Evolutionary conservation across 139 green algal species (phyloP).

Genomic region (Coelastrella sp.): DNA sequence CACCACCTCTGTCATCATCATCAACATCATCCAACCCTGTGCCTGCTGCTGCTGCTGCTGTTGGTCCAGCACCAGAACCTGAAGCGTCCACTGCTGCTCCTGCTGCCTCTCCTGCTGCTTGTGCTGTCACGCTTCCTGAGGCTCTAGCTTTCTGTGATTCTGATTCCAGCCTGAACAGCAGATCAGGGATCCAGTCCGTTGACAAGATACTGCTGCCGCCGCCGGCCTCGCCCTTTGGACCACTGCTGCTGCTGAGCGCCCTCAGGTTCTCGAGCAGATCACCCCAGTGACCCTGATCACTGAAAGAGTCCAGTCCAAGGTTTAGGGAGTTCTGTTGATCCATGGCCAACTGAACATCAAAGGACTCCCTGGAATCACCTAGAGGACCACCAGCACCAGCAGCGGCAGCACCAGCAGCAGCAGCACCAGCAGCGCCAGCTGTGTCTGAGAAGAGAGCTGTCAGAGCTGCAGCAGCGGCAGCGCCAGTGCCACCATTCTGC

Average conservation of each 20-base stretch:
- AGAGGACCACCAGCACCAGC: background rate
- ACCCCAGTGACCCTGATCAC: conserved; percentile 12
- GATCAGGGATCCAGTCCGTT: conserved; percentile 42
- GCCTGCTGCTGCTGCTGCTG: conserved; percentile 6
- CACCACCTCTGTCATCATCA: background rate
- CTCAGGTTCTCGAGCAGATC: conserved; percentile 36
- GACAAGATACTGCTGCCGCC: background rate
- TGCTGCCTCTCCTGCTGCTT: background rate
- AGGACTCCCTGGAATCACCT: background rate
- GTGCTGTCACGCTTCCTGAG: background rate
- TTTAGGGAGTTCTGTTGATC: conserved; percentile 9
- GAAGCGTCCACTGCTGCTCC: background rate
- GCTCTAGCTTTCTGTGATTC: background rate
- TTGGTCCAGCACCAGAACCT: background rate
- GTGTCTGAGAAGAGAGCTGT: conserved; percentile 39
- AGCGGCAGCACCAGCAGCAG: background rate
- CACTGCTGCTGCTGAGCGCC: conserved; percentile 28
- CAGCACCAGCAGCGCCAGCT: background rate
- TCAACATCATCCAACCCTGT: background rate
- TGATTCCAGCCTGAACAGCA: conserved; percentile 13
- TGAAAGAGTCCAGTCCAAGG: conserved; percentile 8
- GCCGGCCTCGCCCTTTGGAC: background rate
- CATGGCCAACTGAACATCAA: background rate
- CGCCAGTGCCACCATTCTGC: background rate
- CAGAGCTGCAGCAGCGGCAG: conserved; percentile 21